These are phyloP conservation scores for Candida nitratophila DNA, from an alignment of 805 yeast species.

Conservation along the genomic window DNA sequence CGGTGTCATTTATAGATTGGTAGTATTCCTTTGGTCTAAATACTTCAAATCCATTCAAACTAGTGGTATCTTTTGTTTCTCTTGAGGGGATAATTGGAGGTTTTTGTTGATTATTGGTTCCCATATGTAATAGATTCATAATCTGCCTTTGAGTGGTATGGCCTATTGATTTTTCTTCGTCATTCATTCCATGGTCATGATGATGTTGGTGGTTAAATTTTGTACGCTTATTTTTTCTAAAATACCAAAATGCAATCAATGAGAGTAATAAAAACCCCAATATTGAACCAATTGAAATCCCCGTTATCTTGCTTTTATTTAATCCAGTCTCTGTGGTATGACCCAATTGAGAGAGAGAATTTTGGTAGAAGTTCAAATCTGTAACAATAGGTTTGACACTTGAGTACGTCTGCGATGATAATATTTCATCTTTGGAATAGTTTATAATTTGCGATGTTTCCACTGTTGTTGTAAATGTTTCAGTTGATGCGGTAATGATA, in stretches of 20 bases:
- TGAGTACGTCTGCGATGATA: slow-evolving; percentile 2
- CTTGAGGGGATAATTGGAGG: neutral
- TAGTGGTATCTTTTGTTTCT: neutral
- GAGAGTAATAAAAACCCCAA: slow-evolving; percentile 7
- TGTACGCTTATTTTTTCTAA: slow-evolving; percentile 4
- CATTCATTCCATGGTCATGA: neutral
- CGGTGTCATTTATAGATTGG: no score
- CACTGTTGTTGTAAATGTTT: slow-evolving; percentile 17
- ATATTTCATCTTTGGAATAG: neutral
- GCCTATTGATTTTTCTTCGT: neutral
- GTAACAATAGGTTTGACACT: slow-evolving; percentile 20
- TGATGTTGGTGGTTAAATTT: no score
- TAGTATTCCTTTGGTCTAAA: neutral
- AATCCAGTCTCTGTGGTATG: slow-evolving; percentile 1
- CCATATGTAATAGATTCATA: no score
- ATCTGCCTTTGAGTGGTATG: no score
- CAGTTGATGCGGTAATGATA: slow-evolving; percentile 20
- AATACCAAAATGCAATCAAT: slow-evolving; percentile 8
- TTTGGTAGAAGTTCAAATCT: slow-evolving; percentile 15
- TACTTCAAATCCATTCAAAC: neutral
- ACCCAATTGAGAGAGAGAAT: slow-evolving; percentile 1
- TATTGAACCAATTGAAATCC: slow-evolving; percentile 16
- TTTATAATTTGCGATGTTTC: slow-evolving; percentile 3
- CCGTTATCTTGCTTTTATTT: slow-evolving; percentile 21
- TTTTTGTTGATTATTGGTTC: no score